These are phyloP conservation scores for Chaetoceros muelleri DNA, from an alignment of 108 stramenopile genomes.

Conservation along the genomic window DNA sequence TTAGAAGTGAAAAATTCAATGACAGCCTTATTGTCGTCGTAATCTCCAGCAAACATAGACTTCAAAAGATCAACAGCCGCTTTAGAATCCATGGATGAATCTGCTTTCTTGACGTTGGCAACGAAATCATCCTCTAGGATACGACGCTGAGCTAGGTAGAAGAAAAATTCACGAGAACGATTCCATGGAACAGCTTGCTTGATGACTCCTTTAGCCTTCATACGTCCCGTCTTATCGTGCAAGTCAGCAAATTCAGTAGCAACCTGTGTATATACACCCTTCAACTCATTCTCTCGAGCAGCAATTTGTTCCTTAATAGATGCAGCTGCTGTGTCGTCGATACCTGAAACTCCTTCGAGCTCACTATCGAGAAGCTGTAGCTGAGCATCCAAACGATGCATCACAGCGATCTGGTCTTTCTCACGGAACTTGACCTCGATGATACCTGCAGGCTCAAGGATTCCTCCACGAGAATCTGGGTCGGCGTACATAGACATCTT, in stretches of 20 bases:
- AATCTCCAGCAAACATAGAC: conserved; percentile 51
- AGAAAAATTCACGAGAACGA: conserved; percentile 89
- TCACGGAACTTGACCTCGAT: conserved; percentile 96
- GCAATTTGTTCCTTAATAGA: conserved; percentile 80
- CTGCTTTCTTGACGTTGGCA: conserved; percentile 4
- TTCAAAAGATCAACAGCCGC: conserved; percentile 46
- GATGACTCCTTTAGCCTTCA: conserved; percentile 98
- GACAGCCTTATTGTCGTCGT: conserved; percentile 68
- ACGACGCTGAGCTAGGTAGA: conserved; percentile 88
- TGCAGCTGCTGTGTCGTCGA: conserved; percentile 23
- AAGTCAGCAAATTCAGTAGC: conserved; percentile 97
- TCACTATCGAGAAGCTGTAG: conserved; percentile 82
- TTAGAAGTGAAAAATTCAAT: conserved; percentile 48
- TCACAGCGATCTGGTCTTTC: conserved; percentile 72
- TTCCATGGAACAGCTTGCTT: conserved; percentile 86
- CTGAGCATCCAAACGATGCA: conserved; percentile 83
- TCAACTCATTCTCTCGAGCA: conserved; percentile 80
- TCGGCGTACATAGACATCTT: conserved; percentile 99
- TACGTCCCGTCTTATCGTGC: conserved; percentile 95
- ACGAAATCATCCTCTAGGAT: conserved; percentile 84
- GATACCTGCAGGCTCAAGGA: conserved; percentile 97
- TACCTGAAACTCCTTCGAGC: conserved; percentile 32
- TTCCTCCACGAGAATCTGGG: conserved; percentile 93
- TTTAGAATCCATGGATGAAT: conserved; percentile 24
- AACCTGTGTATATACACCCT: conserved; percentile 91